These are phyloP conservation scores for Salvia rosmarinus DNA, from an alignment of 257 asterid genomes.

Conservation along the genomic window DNA sequence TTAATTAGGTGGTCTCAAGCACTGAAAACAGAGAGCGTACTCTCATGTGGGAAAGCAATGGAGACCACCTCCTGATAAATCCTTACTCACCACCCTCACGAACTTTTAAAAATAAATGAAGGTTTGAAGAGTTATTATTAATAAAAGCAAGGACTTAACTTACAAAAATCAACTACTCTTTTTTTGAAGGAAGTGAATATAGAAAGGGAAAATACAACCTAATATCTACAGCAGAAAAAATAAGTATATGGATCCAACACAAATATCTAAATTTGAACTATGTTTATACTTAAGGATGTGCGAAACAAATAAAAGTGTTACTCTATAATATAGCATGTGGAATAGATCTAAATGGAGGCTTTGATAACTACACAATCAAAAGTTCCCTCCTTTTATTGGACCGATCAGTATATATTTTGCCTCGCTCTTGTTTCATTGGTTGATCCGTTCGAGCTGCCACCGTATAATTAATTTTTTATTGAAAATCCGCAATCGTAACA, in stretches of 20 bases:
- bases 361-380: background rate
- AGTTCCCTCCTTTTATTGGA: background rate
- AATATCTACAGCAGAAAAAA: background rate
- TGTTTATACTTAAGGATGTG: background rate
- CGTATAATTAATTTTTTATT: no score
- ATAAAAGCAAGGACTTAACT: no score
- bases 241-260: background rate
- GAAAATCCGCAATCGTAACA: no score
- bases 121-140: no score
- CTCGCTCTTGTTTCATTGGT: background rate
- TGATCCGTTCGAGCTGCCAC: background rate
- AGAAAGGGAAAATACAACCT: background rate
- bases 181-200: no score
- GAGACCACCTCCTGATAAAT: no score
- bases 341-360: background rate
- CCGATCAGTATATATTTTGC: slow-evolving; percentile 7
- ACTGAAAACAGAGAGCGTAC: no score
- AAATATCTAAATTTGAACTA: background rate
- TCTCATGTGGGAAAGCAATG: no score
- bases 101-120: no score
- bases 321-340: background rate
- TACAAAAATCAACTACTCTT: no score
- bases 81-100: no score
- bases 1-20: no score
- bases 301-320: background rate